Evolutionary conservation across 192 early-diverging fungal genomes (phyloP), one percentile per base, ranked within the genome.

Genomic region (Coemansia sp.): DNA sequence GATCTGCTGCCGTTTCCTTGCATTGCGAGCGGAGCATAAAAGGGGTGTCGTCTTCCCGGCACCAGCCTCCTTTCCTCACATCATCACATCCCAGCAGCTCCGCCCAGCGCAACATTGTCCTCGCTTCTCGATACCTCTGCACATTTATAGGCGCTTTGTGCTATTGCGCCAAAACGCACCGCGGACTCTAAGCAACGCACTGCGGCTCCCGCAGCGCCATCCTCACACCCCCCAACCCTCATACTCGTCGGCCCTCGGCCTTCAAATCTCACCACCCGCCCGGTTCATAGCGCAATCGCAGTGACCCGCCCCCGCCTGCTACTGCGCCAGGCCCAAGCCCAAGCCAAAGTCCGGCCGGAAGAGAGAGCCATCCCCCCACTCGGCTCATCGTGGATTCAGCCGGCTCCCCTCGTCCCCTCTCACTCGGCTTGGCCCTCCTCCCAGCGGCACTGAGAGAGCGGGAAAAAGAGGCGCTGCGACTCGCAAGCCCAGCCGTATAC

Each of bases 321-420:
- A 45, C 42, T 45, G 42, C 42, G 41, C 21, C 25, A n/a, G 4
- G 23, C 23, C 42, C 42, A 45, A 45, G 42, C 42, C 42, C 42
- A 42, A 40, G 38, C 38, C 15, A 19, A 40, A 5, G 5, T 19
- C 21, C 18, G 7, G 40, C 5, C 15, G 14, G 23, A n/a, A n/a
- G n/a, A n/a, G n/a, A n/a, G n/a, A n/a, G n/a, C n/a, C n/a, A n/a
- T n/a, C n/a, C n/a, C n/a, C n/a, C n/a, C n/a, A n/a, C n/a, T 26
- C 42, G 42, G 42, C 42, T 45, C 42, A 26, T 21, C 25, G 42
- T 26, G 23, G 42, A 45, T 45, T 45, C 42, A 45, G 42, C 42
- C 42, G 42, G 25, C 42, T 45, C 42, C 42, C 42, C 27, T 26
- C 42, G 23, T 10, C 39, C 22, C 38, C 37, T 42, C 41, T 23